These are phyloP conservation scores for Pseudocercospora macadamiae DNA, from an alignment of 2,329 filamentous ascomycete genomes.

Conservation along the genomic window DNA sequence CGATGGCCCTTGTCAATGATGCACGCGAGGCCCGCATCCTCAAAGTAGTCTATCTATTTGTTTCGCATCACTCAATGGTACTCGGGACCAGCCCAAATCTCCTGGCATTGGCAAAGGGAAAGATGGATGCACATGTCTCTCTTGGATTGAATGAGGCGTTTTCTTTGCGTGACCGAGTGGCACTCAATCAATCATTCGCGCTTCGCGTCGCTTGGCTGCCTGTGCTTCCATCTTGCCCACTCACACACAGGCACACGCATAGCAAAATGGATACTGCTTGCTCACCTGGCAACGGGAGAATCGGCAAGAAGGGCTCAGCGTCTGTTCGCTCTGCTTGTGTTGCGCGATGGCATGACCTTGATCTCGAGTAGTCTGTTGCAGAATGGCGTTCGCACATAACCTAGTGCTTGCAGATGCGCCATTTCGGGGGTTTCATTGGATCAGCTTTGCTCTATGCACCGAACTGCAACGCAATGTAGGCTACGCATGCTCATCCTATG, in stretches of 20 bases:
- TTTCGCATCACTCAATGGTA: slow-evolving; percentile 1
- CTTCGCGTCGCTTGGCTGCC: slow-evolving; percentile 1
- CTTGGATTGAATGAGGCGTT: slow-evolving; percentile 8
- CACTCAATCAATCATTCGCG: slow-evolving; percentile 14
- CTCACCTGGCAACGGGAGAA: slow-evolving; percentile 12
- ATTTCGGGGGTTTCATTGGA: slow-evolving; percentile 1
- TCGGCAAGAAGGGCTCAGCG: slow-evolving; percentile 1
- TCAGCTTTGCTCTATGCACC: background rate
- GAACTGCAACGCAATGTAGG: slow-evolving; percentile 2
- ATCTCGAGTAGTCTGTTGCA: slow-evolving; percentile 3
- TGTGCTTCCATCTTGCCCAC: background rate
- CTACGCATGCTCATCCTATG: background rate
- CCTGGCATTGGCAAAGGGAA: background rate
- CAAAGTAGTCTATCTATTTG: slow-evolving; percentile 1
- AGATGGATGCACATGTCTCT: slow-evolving; percentile 4
- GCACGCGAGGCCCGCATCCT: background rate
- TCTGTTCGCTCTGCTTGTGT: too few species aligned
- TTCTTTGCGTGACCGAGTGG: slow-evolving; percentile 15
- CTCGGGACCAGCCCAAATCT: background rate
- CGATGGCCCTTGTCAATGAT: background rate
- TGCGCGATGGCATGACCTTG: slow-evolving; percentile 3
- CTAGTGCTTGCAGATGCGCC: slow-evolving; percentile 5
- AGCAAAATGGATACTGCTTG: too few species aligned
- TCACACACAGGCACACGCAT: background rate
- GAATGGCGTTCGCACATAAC: slow-evolving; percentile 2